phyloP scores from a whole-genome alignment of 495 filamentous ascomycete genomes.

The Apodospora peruviana region DNA sequence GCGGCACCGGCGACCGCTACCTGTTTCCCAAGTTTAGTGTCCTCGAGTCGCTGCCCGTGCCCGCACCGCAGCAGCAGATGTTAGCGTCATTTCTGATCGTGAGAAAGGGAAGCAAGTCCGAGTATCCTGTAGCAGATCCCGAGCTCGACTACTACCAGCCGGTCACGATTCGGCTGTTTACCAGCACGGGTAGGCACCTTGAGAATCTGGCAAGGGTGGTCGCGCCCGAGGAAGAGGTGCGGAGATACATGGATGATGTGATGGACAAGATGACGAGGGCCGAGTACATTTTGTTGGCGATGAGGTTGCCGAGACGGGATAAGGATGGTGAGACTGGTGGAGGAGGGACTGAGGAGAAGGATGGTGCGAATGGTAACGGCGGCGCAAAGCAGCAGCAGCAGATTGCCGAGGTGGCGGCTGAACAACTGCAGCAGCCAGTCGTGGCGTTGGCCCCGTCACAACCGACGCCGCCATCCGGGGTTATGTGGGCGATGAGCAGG shows the following conservation, averaged over 20 bases:
- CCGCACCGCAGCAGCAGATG: slow-evolving; percentile 41
- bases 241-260: slow-evolving; percentile 76
- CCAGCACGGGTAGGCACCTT: slow-evolving; percentile 56
- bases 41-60: slow-evolving; percentile 57
- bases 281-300: slow-evolving; percentile 61
- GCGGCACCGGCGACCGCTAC: slow-evolving; percentile 78
- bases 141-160: slow-evolving; percentile 82
- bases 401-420: slow-evolving; percentile 1
- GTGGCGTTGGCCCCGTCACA: background rate
- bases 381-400: background rate
- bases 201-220: slow-evolving; percentile 75
- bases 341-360: slow-evolving; percentile 23
- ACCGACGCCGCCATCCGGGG: slow-evolving; percentile 20
- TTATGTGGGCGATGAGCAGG: slow-evolving; percentile 39
- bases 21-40: slow-evolving; percentile 83
- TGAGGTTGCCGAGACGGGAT: slow-evolving; percentile 53
- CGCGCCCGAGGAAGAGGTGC: slow-evolving; percentile 70
- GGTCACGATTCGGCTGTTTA: slow-evolving; percentile 71
- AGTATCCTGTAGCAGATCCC: slow-evolving; percentile 45
- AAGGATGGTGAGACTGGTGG: slow-evolving; percentile 8
- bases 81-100: slow-evolving; percentile 64
- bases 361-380: background rate
- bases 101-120: slow-evolving; percentile 49
- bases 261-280: slow-evolving; percentile 69
- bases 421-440: background rate